phyloP scores from a whole-genome alignment of 1,284 basidiomycete species.

The Cryptococcus sp. region DNA sequence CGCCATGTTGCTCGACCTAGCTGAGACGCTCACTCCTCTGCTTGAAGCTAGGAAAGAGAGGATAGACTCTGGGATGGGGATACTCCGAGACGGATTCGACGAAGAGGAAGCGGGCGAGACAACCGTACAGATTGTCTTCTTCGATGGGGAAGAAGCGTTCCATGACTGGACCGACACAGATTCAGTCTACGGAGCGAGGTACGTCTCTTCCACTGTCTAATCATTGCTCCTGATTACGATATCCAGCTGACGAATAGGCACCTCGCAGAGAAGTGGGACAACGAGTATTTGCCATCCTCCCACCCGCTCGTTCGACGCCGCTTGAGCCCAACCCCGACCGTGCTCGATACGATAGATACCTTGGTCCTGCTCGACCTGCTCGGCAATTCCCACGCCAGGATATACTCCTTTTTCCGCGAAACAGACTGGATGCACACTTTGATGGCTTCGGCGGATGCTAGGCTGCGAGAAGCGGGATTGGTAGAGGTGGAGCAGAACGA shows the following conservation, averaged over 20 bases:
- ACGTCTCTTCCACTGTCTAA: constrained; percentile 21
- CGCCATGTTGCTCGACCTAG: constrained; percentile 85
- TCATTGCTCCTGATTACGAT: not conserved
- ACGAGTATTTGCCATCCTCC: constrained; percentile 57
- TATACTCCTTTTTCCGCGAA: constrained; percentile 74
- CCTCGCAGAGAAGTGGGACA: constrained; percentile 74
- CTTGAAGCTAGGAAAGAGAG: constrained; percentile 60
- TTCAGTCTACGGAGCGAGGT: constrained; percentile 91
- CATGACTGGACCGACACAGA: constrained; percentile 81
- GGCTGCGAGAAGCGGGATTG: constrained; percentile 48
- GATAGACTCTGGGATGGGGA: constrained; percentile 48
- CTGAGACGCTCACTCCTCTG: constrained; percentile 68
- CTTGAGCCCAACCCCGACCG: constrained; percentile 54
- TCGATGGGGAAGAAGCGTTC: constrained; percentile 98
- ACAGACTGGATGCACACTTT: constrained; percentile 87
- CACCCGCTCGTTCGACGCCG: constrained; percentile 55
- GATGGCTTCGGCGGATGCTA: constrained; percentile 61
- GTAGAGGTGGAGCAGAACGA: constrained; percentile 25
- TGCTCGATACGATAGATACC: constrained; percentile 76
- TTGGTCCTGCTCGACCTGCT: constrained; percentile 85
- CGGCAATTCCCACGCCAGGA: constrained; percentile 64
- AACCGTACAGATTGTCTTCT: constrained; percentile 91
- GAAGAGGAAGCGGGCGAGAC: constrained; percentile 72
- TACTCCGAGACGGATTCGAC: constrained; percentile 46
- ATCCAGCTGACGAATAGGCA: constrained; percentile 58